These are phyloP conservation scores for Phytophthora ramorum DNA, from an alignment of 352 stramenopile species.

Conservation along the genomic window DNA sequence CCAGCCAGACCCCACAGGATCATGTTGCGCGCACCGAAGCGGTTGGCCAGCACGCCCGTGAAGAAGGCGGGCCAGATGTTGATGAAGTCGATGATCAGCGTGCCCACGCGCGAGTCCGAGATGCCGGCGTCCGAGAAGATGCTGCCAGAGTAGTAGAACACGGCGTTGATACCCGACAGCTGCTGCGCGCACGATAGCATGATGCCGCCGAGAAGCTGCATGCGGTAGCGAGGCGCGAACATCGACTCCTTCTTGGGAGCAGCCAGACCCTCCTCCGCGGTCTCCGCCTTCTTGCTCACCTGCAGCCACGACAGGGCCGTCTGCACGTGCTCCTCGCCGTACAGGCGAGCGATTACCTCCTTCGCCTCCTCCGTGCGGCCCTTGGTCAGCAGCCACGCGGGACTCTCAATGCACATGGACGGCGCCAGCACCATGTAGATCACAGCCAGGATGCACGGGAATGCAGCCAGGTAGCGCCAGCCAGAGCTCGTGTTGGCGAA, in stretches of 20 bases:
- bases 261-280: too few relatives aligned
- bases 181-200: conserved; percentile 15
- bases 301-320: too few relatives aligned
- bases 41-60: too few relatives aligned
- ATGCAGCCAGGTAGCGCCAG: conserved; percentile 24
- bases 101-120: too few relatives aligned
- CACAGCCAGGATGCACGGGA: conserved; percentile 34
- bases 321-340: conserved; percentile 28
- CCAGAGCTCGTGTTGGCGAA: conserved; percentile 22
- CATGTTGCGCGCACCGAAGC: too few relatives aligned
- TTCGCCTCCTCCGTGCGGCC: conserved; percentile 22
- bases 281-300: too few relatives aligned
- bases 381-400: conserved; percentile 27
- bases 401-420: conserved; percentile 29
- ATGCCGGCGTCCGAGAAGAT: too few relatives aligned
- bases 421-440: conserved; percentile 48
- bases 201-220: conserved; percentile 17
- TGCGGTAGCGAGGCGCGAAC: conserved; percentile 26
- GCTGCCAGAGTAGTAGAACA: too few relatives aligned
- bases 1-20: too few relatives aligned
- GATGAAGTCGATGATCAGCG: too few relatives aligned
- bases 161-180: conserved; percentile 18
- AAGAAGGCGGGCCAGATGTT: too few relatives aligned
- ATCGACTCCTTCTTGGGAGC: conserved; percentile 28
- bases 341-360: conserved; percentile 23